Percentiles rank a stretch among this genome's conserved stretches.
phyloP scores from a whole-genome alignment of 75 land plant species.

The Chamaecyparis obtusa region DNA sequence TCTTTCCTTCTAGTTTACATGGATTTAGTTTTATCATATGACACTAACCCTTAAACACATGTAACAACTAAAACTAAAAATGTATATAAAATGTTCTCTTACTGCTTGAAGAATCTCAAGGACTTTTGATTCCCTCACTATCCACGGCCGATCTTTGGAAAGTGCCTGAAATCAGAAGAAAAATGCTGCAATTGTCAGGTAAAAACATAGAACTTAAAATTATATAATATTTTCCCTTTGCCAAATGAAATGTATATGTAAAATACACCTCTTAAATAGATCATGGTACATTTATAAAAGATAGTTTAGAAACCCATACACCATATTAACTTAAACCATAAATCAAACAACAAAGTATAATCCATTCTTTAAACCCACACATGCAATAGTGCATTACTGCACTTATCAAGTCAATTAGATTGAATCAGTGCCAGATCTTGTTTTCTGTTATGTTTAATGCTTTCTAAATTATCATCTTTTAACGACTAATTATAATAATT shows the following conservation, averaged over 20 bases:
- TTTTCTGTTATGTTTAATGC: background rate
- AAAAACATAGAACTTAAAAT: no score
- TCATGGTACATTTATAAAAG: background rate
- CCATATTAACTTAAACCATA: background rate
- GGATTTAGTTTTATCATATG: background rate
- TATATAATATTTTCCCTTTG: background rate
- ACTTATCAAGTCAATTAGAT: background rate
- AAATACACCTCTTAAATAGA: background rate
- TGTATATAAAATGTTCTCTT: background rate
- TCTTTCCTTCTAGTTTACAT: background rate
- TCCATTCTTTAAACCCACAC: background rate
- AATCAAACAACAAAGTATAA: background rate
- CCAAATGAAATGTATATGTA: background rate
- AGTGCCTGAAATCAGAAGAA: conserved; percentile 22
- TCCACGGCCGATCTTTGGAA: conserved; percentile 26
- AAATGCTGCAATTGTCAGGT: background rate
- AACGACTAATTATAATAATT: background rate
- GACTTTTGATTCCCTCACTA: conserved; percentile 18
- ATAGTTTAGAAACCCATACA: background rate
- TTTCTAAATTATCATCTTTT: background rate
- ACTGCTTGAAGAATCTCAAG: conserved; percentile 27
- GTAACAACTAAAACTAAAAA: background rate
- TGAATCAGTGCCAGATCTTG: background rate
- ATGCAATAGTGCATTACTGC: background rate
- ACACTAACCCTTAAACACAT: background rate